Base-by-base conservation (phyloP, 176 grass and related monocot species). In the Saccharum spontaneum region DNA sequence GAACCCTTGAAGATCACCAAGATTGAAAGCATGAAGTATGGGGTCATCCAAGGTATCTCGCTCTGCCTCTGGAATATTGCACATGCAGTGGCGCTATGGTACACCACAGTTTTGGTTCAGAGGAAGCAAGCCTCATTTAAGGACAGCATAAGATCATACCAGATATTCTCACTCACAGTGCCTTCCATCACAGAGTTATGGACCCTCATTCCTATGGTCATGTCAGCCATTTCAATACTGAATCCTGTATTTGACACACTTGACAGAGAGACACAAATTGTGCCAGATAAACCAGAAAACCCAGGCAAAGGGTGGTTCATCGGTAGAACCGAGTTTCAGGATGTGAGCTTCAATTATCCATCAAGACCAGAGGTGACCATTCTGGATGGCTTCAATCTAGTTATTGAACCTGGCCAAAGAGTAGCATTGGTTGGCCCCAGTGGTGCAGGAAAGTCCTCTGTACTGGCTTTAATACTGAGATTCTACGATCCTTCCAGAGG, bases 161-260 rank as follows among this genome's bases (percentile, higher is more conserved):
- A 91, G 75, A 81, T 86, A 81, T 91, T 94, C 76, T 86, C 92
- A 28, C 82, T 94, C 67, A 91, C 92, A 2, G 82, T 91, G 31
- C 82, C 89, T 80, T 91, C 92, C 55, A 89, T 94, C 73, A 91
- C 87, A 23, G 92, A 94, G 73, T 26, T 89, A 67, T 91, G 89
- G 92, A 85, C 89, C 33, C 73, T 94, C 61, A 84, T 94, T 57
- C 92, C 89, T 7, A 87, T 88, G 79, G 87, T 89, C 62, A 49
- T 94, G 43, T 91, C 87, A 8, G 92, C 89, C 43, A 79, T 91
- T 40, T n/a, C 77, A 67, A 82, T 89, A 79, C 75, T 94, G 33
- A 84, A 76, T 73, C 89, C 92, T 57, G 87, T 79, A 49, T 84
- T 94, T 7, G 48, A 89, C 37, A 94, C 89, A 6, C 87, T 94